Evolutionary conservation across 176 grass and related monocot species (phyloP).

Genomic region (Olyra latifolia): DNA sequence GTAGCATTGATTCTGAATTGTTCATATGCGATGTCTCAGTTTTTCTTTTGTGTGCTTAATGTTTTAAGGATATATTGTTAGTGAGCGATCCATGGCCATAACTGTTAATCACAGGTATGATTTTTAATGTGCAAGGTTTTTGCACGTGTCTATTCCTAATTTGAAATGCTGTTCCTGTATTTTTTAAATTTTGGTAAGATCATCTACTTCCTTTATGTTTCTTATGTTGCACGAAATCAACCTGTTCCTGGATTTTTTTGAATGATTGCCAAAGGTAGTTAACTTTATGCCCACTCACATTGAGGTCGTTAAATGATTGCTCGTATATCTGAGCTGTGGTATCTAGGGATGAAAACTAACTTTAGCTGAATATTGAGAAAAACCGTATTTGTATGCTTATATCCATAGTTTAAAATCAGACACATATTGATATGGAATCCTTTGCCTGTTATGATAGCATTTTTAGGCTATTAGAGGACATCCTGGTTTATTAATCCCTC

Average conservation of each 20-base stretch:
- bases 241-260: neutral
- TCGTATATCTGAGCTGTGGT: neutral
- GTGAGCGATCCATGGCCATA: neutral
- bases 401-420: neutral
- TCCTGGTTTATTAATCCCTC: neutral
- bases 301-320: neutral
- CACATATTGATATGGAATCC: neutral
- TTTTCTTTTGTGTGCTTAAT: neutral
- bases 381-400: neutral
- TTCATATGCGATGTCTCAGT: neutral
- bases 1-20: neutral
- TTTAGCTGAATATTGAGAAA: neutral
- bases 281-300: neutral
- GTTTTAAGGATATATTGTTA: neutral
- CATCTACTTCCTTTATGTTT: neutral
- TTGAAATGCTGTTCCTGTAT: neutral
- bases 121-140: neutral
- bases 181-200: neutral
- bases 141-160: neutral
- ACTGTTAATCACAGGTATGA: neutral
- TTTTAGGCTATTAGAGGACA: neutral
- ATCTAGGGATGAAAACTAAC: constrained; percentile 19
- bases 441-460: neutral
- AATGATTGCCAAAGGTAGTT: neutral
- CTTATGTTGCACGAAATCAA: neutral